Base-by-base conservation (phyloP, 805 yeast genomes). In the Monosporozyma unispora region DNA sequence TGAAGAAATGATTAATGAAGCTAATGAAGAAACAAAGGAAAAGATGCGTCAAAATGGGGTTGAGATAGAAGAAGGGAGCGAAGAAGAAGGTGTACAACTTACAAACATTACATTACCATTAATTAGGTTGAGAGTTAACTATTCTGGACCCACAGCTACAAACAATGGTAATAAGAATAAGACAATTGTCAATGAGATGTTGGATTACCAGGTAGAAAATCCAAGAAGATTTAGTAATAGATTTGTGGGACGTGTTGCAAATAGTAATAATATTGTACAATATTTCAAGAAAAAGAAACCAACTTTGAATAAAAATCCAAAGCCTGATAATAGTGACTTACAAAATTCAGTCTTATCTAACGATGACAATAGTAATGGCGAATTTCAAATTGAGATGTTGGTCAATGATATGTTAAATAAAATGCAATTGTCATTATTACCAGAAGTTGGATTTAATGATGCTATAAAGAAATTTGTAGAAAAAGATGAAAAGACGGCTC, bases 181-280 rank as follows among this genome's bases (percentile, higher is more conserved):
- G 22, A 35, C 39, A 35, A 35, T 35, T 35, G 39, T 35, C 18
- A 35, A 35, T 35, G 39, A 18, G 10, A 52, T 47, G 25, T 51
- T 66, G 4, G 96, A 90, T 4, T 91, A 78, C 59, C 96, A 89
- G 56, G 88, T 93, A 16, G 98, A 90, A 59, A 91, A 90, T 60
- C 86, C 96, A 0, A 73, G 95, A 47, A 70, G 96, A 54, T 87
- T 93, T 54, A 87, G 96, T 14, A 88, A 90, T 60, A 71, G 87
- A 58, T 93, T 91, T 71, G 95, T 86, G 5, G 96, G 96, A 0
- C 74, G 74, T 53, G 93, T 91, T 1, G 99, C 98, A 3, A 93
- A 93, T 63, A 80, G 82, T n/a, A 83, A 87, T 58, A 95, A 89
- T 58, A 87, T 90, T 8, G 78, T 91, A 2, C 81, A 80, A 44